A percentile compares a stretch with the other conserved stretches of the same genome.
Conservation (phyloP, 1,284 basidiomycete species). For the Trichosporon sp. region DNA sequence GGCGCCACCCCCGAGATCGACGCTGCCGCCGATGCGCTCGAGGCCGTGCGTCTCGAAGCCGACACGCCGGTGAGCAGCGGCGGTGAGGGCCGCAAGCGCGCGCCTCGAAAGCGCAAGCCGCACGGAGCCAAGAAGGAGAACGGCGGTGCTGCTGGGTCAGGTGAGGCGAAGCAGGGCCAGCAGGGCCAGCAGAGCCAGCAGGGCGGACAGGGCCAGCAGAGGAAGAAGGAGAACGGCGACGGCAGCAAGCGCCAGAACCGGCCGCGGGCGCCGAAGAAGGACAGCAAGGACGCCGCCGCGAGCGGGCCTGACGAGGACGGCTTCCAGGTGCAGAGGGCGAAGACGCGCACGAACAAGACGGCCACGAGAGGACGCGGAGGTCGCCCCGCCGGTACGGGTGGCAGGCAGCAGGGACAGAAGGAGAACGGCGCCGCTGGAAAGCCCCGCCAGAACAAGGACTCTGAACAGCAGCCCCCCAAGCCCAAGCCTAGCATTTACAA, state of each 20-base stretch:
- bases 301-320: conserved; percentile 35
- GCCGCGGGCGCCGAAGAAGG: not conserved
- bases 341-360: conserved; percentile 10
- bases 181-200: not conserved
- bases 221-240: conserved; percentile 1
- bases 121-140: not conserved
- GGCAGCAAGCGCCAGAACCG: not conserved
- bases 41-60: not conserved
- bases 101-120: conserved; percentile 4
- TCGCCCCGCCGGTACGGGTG: conserved; percentile 8
- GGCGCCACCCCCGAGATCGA: conserved; percentile 5
- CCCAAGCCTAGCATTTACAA: conserved; percentile 30
- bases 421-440: not conserved
- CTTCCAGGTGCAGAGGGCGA: conserved; percentile 31
- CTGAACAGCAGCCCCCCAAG: conserved; percentile 5
- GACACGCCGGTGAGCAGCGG: not conserved
- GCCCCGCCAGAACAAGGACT: not conserved
- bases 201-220: not conserved
- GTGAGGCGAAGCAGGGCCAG: not conserved
- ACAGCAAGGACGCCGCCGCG: conserved; percentile 1
- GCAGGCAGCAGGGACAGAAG: not conserved
- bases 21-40: conserved; percentile 1
- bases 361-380: conserved; percentile 9
- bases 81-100: conserved; percentile 6
- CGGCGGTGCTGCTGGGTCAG: not conserved